These are phyloP conservation scores for Gamsiella multidivaricata DNA, from an alignment of 192 early-diverging fungal species.

Conservation along the genomic window DNA sequence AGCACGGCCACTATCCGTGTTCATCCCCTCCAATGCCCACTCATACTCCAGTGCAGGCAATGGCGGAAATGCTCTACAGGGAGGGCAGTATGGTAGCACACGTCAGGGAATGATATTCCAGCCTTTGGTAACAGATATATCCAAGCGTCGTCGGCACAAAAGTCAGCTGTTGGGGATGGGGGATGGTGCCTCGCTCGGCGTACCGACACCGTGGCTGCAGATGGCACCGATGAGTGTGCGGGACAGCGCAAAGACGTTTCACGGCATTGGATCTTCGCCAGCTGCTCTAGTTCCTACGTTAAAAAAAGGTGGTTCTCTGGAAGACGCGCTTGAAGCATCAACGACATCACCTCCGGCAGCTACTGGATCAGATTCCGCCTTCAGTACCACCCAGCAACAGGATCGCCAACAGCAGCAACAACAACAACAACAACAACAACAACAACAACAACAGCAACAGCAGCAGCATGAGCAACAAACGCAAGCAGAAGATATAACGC, in stretches of 20 bases:
- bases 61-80: background rate
- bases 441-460: background rate
- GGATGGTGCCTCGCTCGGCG: background rate
- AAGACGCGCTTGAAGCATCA: background rate
- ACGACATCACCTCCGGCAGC: background rate
- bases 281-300: background rate
- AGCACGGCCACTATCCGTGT: constrained; percentile 29
- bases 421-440: background rate
- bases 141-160: constrained; percentile 22
- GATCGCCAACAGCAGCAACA: background rate
- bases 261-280: constrained; percentile 20
- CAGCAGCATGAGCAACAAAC: background rate
- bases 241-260: constrained; percentile 40
- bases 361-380: background rate
- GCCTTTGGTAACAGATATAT: background rate
- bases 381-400: background rate
- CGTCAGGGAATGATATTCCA: background rate
- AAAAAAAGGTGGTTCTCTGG: background rate
- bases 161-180: constrained; percentile 28
- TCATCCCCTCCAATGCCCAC: constrained; percentile 22
- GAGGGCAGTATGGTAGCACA: background rate
- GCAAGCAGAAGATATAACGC: background rate
- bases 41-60: background rate
- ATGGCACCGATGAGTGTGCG: constrained; percentile 19
- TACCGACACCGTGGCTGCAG: constrained; percentile 25